A percentile compares a stretch with the other conserved stretches of the same genome.
Evolutionary conservation across 768 basidiomycete species (phyloP).

Genomic region (Nevesoporus exiguus): DNA sequence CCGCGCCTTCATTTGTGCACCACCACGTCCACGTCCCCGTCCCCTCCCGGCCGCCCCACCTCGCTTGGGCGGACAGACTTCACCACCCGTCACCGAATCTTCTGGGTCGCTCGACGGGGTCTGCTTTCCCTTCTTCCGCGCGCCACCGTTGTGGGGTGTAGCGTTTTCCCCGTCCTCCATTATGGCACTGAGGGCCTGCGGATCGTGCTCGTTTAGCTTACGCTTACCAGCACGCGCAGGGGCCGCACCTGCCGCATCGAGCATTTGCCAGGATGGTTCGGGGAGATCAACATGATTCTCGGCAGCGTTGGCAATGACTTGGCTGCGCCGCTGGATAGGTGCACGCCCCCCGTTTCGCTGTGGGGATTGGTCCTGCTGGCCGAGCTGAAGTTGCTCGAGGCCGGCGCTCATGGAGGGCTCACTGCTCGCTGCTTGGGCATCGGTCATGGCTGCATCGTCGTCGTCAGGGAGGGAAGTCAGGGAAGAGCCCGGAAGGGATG

Average conservation of each 20-base stretch:
- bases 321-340: conserved; percentile 45
- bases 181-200: conserved; percentile 27
- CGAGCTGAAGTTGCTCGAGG: conserved; percentile 34
- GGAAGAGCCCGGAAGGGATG: conserved; percentile 15
- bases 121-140: conserved; percentile 27
- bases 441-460: conserved; percentile 17
- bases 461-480: conserved; percentile 24
- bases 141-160: conserved; percentile 4
- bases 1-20: conserved; percentile 13
- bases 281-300: conserved; percentile 39
- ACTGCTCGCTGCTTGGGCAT: conserved; percentile 5
- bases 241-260: conserved; percentile 28
- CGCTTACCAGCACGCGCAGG: conserved; percentile 35
- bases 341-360: conserved; percentile 15
- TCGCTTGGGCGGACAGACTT: conserved; percentile 12
- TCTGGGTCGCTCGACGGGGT: conserved; percentile 14
- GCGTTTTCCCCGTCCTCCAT: conserved; percentile 17
- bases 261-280: conserved; percentile 59
- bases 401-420: conserved; percentile 31
- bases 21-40: conserved; percentile 21
- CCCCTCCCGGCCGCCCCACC: conserved; percentile 20
- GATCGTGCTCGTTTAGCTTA: conserved; percentile 31
- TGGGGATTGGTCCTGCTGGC: conserved; percentile 13
- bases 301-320: conserved; percentile 45
- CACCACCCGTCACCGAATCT: conserved; percentile 13